phyloP scores from a whole-genome alignment of 345 rosid genomes.

The Salix koriyanagi region DNA sequence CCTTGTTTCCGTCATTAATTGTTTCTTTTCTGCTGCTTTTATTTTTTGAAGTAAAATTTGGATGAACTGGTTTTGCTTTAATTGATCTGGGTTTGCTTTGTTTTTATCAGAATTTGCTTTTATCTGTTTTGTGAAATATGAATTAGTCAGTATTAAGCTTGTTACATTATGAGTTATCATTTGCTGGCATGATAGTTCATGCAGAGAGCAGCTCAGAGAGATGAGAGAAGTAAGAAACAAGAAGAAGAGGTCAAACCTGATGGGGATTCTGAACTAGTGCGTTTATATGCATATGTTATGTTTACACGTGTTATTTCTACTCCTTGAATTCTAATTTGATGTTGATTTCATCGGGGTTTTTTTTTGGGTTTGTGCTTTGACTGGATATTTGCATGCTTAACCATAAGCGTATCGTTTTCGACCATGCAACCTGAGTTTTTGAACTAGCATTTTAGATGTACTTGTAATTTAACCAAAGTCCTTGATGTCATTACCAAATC shows the following conservation, averaged over 20 bases:
- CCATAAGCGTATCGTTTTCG: not conserved
- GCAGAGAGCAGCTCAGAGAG: slow-evolving; percentile 69
- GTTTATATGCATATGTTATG: not conserved
- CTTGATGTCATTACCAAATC: not conserved
- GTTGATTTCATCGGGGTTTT: not conserved
- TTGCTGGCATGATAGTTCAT: slow-evolving; percentile 50
- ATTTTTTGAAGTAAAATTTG: not conserved
- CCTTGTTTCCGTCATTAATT: not conserved
- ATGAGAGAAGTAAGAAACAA: slow-evolving; percentile 47
- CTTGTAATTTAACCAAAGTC: not conserved
- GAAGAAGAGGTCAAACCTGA: slow-evolving; percentile 53
- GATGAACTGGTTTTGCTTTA: slow-evolving; percentile 14
- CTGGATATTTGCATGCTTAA: not conserved
- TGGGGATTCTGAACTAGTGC: slow-evolving; percentile 19
- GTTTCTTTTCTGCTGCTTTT: not conserved
- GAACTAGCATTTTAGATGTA: not conserved
- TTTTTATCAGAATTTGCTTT: not conserved
- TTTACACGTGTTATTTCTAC: not conserved
- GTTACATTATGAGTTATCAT: not conserved
- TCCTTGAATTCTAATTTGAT: slow-evolving; percentile 1
- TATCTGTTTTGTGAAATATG: not conserved
- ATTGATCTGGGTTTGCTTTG: slow-evolving; percentile 12
- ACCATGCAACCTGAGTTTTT: not conserved
- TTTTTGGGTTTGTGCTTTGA: not conserved
- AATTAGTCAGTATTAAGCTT: not conserved